phyloP scores from a whole-genome alignment of 2,329 filamentous ascomycete species.

The Fusarium sp. region DNA sequence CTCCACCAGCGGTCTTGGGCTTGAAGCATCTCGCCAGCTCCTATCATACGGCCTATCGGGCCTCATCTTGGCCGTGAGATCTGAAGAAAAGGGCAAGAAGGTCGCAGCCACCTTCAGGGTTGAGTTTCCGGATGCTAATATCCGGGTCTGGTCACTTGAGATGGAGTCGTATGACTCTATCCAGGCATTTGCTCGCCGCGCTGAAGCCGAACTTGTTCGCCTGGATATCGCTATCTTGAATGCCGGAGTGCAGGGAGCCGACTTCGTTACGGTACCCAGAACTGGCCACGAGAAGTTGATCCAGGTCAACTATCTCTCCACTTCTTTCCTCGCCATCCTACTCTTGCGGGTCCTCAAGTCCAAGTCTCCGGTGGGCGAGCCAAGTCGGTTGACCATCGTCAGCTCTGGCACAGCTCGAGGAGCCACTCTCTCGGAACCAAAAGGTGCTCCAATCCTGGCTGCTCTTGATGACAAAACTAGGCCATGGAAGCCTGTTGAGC shows the following conservation, averaged over 20 bases:
- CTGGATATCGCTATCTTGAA: neutral
- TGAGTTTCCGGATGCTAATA: neutral
- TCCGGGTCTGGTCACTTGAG: neutral
- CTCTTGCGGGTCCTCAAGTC: neutral
- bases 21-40: neutral
- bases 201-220: neutral
- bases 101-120: neutral
- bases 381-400: neutral
- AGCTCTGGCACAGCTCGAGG: neutral
- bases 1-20: neutral
- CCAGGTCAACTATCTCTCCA: neutral
- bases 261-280: rapidly evolving
- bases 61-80: neutral
- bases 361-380: neutral
- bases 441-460: neutral
- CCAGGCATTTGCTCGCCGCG: neutral
- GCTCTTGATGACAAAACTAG: neutral
- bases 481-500: neutral
- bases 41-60: neutral
- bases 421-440: neutral
- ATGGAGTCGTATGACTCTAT: neutral
- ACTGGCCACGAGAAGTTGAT: neutral
- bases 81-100: neutral
- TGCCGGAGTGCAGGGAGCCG: neutral
- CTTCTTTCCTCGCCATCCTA: neutral